These are phyloP conservation scores for Blastobotrys proliferans DNA, from an alignment of 1,139 yeast species.

Conservation along the genomic window DNA sequence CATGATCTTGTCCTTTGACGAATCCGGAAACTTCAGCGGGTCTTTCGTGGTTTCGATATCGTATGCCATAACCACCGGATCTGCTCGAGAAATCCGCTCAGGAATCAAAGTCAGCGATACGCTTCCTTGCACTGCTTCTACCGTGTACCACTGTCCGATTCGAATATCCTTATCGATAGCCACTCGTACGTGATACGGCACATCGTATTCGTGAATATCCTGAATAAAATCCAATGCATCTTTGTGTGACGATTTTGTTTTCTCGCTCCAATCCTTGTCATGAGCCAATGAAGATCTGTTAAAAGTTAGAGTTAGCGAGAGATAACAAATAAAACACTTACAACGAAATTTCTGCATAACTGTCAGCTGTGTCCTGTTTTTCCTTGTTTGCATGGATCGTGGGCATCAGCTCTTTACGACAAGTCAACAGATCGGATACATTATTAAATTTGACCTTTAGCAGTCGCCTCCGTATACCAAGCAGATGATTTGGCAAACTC, in stretches of 20 bases:
- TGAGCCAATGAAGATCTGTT: slow-evolving; percentile 9
- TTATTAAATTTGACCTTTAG: slow-evolving; percentile 72
- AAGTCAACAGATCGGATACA: slow-evolving; percentile 66
- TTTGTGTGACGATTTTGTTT: slow-evolving; percentile 11
- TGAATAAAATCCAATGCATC: slow-evolving; percentile 66
- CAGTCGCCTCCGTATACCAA: slow-evolving; percentile 66
- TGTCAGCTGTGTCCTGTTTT: slow-evolving; percentile 62
- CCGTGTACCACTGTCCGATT: slow-evolving; percentile 95
- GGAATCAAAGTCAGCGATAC: slow-evolving; percentile 57
- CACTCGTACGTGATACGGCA: slow-evolving; percentile 94
- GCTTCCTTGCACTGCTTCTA: slow-evolving; percentile 58
- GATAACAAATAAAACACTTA: slow-evolving; percentile 18
- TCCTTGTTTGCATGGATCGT: slow-evolving; percentile 64
- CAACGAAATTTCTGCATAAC: slow-evolving; percentile 56
- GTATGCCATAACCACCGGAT: slow-evolving; percentile 93
- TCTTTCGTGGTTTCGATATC: slow-evolving; percentile 98
- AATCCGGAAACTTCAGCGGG: slow-evolving; percentile 93
- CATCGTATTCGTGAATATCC: slow-evolving; percentile 91
- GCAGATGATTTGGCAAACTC: slow-evolving; percentile 74
- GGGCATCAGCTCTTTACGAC: slow-evolving; percentile 66
- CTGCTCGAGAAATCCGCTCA: slow-evolving; percentile 89
- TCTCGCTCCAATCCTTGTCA: slow-evolving; percentile 25
- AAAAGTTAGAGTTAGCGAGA: slow-evolving; percentile 1
- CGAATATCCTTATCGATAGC: slow-evolving; percentile 81
- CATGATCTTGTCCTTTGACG: slow-evolving; percentile 91